A percentile compares a stretch with the other conserved stretches of the same genome.
phyloP scores from a whole-genome alignment of 2,329 filamentous ascomycete genomes.

The Xylariaceae sp. region DNA sequence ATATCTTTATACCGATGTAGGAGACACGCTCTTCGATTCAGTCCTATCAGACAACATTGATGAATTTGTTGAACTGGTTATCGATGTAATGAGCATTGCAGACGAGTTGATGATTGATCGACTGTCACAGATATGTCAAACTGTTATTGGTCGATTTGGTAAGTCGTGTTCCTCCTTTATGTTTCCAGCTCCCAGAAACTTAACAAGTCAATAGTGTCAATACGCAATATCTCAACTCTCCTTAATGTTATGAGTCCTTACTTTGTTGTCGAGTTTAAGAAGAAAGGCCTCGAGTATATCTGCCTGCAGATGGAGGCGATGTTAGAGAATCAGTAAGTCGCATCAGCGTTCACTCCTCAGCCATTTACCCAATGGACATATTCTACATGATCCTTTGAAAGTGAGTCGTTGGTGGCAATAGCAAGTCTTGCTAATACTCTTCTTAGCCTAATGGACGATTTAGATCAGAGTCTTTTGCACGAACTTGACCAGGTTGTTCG shows the following conservation, averaged over 20 bases:
- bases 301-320: constrained; percentile 87
- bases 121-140: constrained; percentile 84
- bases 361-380: background rate
- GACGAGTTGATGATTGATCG: constrained; percentile 95
- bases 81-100: constrained; percentile 84
- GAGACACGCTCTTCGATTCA: constrained; percentile 74
- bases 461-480: constrained; percentile 75
- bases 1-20: constrained; percentile 78
- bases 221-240: constrained; percentile 77
- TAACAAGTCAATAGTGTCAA: constrained; percentile 51
- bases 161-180: constrained; percentile 10
- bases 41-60: constrained; percentile 68
- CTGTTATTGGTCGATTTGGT: constrained; percentile 68
- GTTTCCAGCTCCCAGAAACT: background rate
- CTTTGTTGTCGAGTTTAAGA: constrained; percentile 78
- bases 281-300: constrained; percentile 82
- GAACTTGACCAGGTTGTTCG: constrained; percentile 78
- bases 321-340: constrained; percentile 68
- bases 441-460: constrained; percentile 62
- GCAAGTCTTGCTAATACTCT: constrained; percentile 12
- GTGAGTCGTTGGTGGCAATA: background rate
- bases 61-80: constrained; percentile 79
- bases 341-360: background rate
- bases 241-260: constrained; percentile 83
- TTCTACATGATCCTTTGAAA: too few species aligned